Conservation (phyloP, 2,329 filamentous ascomycete genomes). For the Calonectria pteridis region DNA sequence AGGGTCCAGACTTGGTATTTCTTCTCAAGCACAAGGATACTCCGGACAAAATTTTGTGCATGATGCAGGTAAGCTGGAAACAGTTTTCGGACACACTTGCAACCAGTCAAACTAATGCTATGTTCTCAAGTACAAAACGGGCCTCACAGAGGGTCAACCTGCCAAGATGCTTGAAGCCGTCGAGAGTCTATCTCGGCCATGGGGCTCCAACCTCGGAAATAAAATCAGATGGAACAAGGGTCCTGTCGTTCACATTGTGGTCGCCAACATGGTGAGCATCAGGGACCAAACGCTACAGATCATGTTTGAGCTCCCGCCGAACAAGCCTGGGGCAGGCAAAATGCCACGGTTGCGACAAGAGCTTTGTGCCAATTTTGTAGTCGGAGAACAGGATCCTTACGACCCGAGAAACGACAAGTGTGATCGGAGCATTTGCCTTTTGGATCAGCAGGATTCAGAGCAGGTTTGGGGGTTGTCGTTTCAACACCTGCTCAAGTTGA, state of each 20-base stretch:
- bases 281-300: background rate
- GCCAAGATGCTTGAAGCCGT: background rate
- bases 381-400: background rate
- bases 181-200: background rate
- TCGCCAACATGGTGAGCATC: background rate
- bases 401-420: background rate
- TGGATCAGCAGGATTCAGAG: background rate
- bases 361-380: background rate
- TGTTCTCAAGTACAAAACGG: background rate
- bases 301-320: background rate
- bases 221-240: background rate
- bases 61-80: background rate
- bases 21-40: background rate
- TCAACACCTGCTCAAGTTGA: background rate
- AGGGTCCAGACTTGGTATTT: background rate
- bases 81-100: accelerated
- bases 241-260: background rate
- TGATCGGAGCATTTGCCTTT: background rate
- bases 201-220: background rate
- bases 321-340: background rate
- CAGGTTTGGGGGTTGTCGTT: background rate
- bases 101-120: background rate
- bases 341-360: background rate
- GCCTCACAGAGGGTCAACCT: background rate
- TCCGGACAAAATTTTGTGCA: background rate